Evolutionary conservation across 805 yeast genomes (phyloP), one percentile per base, ranked within the genome.

Genomic region (Metschnikowia picachoensis): DNA sequence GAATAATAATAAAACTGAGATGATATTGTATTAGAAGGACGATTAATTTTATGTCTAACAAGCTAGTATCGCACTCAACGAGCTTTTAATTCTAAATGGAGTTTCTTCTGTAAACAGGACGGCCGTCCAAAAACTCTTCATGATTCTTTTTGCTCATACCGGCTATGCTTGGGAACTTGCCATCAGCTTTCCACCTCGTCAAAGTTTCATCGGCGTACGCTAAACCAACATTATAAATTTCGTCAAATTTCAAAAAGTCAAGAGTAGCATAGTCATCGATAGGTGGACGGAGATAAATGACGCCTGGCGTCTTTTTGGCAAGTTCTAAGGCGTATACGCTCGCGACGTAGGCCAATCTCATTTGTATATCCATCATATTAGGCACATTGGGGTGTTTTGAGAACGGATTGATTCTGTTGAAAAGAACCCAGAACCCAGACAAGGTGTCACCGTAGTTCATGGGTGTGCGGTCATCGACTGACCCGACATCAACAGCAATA

Each of bases 401-500:
- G 59, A 92, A 91, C 7, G 96, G 95, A 60, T 94, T 92, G 82
- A 91, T 80, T 40, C 95, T 73, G 64, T 90, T 90, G 46, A 88
- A 64, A 6, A 94, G 58, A 8, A 88, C 96, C 97, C 98, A 91
- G 33, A 84, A 72, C 1, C 99, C 99, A 48, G 94, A 86, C 41
- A 94, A 70, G 0, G 97, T 83, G 60, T 92, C 98, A 2, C 99
- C 98, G 63, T 89, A 94, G 36, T 75, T 73, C 91, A 88, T 81
- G 5, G 94, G 92, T 0, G 95, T 83, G 41, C 92, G 76, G 57
- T 91, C 98, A 61, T 94, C 98, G 4, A 83, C 86, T 1, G 97
- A 86, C 0, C 99, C 99, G 33, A 92, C 99, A 65, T 92, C 99
- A 13, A 90, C 91, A 0, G 99, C 98, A 60, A 94, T 80, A 14